Evolutionary conservation across 2,329 filamentous ascomycete genomes (phyloP), one percentile per base, ranked within the genome.

Genomic region (Penicillium janthinellum): DNA sequence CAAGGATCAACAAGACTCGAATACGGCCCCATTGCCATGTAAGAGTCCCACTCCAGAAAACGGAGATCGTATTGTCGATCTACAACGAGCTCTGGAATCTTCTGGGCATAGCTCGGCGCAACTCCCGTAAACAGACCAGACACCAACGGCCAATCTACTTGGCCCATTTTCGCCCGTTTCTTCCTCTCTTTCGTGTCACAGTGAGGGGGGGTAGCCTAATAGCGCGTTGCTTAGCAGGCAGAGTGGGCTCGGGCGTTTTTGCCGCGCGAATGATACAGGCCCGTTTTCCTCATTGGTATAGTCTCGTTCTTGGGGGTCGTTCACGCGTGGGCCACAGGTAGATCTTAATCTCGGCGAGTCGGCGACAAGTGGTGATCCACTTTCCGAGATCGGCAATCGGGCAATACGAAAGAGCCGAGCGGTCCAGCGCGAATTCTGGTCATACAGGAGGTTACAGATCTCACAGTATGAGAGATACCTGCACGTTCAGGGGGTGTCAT

Each of bases 261-360:
- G 44, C 38, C 50, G 39, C 8, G 39, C 53, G 20, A 42, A 55
- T 38, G 1, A 22, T 39, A 34, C 38, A 28, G 3, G 7, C 20
- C 4, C 20, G 1, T 28, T 35, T 15, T 20, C 17, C 15, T 39
- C 12, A 10, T 22, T 22, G 22, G 22, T 22, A 17, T 49, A 4
- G 28, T 4, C 14, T 38, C 37, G 50, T 20, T 22, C 20, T 22
- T 53, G 20, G 35, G 50, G 20, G 22, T 22, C 22, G n/a, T 41
- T 53, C 50, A 48, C 38, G 20, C 38, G 22, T 22, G 22, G 22
- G 22, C 22, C 22, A 22, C 22, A 22, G 44, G 60, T 25, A 28
- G 54, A 53, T 56, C 59, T 20, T 61, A 49, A 57, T 61, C 38
- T 61, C 56, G 49, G 53, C 25, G 22, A 22, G 17, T 61, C 56